These are phyloP conservation scores for Chrysanthemum makinoi DNA, from an alignment of 129 eudicot genomes.

Conservation along the genomic window DNA sequence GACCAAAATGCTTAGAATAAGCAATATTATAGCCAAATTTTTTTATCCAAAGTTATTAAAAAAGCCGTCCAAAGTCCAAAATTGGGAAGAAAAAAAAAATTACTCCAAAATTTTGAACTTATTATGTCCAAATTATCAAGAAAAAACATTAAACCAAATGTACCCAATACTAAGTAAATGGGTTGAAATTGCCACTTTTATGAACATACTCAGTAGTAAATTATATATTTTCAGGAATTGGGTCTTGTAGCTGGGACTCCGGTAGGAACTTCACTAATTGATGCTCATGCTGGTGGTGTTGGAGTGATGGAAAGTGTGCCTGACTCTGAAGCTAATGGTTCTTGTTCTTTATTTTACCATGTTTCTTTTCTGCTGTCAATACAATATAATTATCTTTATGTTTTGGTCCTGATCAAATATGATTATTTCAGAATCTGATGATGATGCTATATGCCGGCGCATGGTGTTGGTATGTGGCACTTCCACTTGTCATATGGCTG, in stretches of 20 bases:
- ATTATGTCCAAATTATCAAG: neutral
- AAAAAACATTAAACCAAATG: neutral
- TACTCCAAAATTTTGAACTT: neutral
- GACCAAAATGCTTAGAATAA: no score
- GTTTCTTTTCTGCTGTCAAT: constrained; percentile 8
- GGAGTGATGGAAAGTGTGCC: constrained; percentile 97
- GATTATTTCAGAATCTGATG: constrained; percentile 49
- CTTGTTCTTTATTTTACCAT: neutral
- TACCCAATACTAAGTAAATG: neutral
- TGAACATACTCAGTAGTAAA: constrained; percentile 21
- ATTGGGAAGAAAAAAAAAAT: no score
- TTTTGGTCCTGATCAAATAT: constrained; percentile 12
- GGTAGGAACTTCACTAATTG: constrained; percentile 92
- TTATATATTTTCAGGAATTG: constrained; percentile 55
- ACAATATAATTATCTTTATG: constrained; percentile 1
- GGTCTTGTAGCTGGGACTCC: constrained; percentile 82
- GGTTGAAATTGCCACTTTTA: constrained; percentile 3
- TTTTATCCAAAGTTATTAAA: no score
- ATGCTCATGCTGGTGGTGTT: constrained; percentile 99
- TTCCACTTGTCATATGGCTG: constrained; percentile 96
- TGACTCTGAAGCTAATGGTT: constrained; percentile 52
- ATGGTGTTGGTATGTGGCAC: constrained; percentile 99
- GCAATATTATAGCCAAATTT: no score
- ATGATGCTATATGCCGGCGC: constrained; percentile 75
- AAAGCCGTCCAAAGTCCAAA: no score